Conservation (phyloP, 2,329 filamentous ascomycete genomes). For the Cladosporium cucumerinum region DNA sequence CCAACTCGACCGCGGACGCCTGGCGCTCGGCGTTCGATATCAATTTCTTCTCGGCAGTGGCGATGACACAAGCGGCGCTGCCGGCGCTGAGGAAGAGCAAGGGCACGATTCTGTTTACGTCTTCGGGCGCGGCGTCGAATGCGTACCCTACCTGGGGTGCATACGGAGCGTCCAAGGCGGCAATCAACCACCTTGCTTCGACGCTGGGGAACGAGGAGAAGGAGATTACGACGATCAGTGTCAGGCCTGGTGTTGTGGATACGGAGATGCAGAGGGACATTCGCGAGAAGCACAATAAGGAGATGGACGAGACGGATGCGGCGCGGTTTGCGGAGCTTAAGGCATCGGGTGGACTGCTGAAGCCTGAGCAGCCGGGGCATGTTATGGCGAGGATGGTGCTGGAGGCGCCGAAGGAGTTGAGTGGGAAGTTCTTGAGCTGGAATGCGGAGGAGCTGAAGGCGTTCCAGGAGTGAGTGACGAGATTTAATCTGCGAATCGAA, state of each 20-base stretch:
- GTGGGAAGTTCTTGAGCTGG: slow-evolving; percentile 71
- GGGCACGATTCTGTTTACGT: slow-evolving; percentile 73
- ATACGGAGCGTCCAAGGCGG: slow-evolving; percentile 81
- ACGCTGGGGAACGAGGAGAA: slow-evolving; percentile 76
- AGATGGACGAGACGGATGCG: slow-evolving; percentile 57
- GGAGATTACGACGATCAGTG: slow-evolving; percentile 66
- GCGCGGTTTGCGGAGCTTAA: slow-evolving; percentile 67
- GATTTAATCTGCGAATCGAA: not conserved
- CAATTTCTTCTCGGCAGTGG: slow-evolving; percentile 82
- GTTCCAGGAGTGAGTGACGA: slow-evolving; percentile 27
- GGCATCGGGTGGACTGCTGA: slow-evolving; percentile 67
- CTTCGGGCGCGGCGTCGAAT: slow-evolving; percentile 69
- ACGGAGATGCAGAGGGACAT: slow-evolving; percentile 88
- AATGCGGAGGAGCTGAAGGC: slow-evolving; percentile 33
- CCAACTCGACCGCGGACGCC: slow-evolving; percentile 63
- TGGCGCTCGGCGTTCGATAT: slow-evolving; percentile 76
- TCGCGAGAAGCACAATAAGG: slow-evolving; percentile 64
- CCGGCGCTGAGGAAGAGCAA: slow-evolving; percentile 63
- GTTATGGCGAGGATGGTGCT: slow-evolving; percentile 79
- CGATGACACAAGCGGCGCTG: slow-evolving; percentile 72
- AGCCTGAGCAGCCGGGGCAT: slow-evolving; percentile 77
- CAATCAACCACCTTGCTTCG: slow-evolving; percentile 71
- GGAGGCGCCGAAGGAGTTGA: slow-evolving; percentile 62
- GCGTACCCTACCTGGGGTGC: slow-evolving; percentile 72
- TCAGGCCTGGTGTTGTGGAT: slow-evolving; percentile 78